Evolutionary conservation across 371 early-diverging fungal species (phyloP).

Genomic region (Rhizomucor pusillus): DNA sequence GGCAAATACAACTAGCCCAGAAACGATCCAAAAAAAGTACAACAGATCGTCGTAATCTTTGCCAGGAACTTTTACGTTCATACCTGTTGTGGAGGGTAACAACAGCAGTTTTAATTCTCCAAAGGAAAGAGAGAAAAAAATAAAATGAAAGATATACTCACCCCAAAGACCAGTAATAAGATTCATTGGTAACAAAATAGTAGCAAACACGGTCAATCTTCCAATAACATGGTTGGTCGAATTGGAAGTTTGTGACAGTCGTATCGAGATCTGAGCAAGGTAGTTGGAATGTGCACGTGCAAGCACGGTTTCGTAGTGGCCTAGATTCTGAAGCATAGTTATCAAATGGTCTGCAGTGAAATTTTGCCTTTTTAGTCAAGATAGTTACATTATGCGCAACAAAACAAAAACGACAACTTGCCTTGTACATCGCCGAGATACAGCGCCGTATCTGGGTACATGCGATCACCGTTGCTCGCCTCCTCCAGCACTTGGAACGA

Average conservation of each 20-base stretch:
- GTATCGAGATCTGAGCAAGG: constrained; percentile 92
- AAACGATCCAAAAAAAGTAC: constrained; percentile 44
- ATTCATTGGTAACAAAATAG: constrained; percentile 89
- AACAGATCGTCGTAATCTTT: constrained; percentile 49
- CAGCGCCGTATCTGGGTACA: constrained; percentile 44
- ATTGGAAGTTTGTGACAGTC: constrained; percentile 89
- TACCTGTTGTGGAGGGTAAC: constrained; percentile 38
- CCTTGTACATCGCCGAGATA: constrained; percentile 93
- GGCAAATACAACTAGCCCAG: constrained; percentile 35
- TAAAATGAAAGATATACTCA: constrained; percentile 5
- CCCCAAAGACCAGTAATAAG: constrained; percentile 78
- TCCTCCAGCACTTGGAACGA: not conserved
- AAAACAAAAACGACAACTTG: constrained; percentile 14
- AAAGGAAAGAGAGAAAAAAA: constrained; percentile 1
- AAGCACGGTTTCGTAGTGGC: constrained; percentile 88
- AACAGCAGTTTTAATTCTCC: not conserved
- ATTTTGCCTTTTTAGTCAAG: not conserved
- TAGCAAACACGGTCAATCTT: constrained; percentile 86
- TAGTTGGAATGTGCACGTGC: constrained; percentile 92
- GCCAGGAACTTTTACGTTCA: constrained; percentile 80
- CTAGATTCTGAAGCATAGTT: constrained; percentile 88
- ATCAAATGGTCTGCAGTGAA: constrained; percentile 80
- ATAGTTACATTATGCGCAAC: not conserved
- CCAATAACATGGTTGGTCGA: constrained; percentile 87
- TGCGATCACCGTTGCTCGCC: constrained; percentile 18